Evolutionary conservation across 1,284 basidiomycete genomes (phyloP), one percentile per base, ranked within the genome.

Genomic region (Leccinum fallax): DNA sequence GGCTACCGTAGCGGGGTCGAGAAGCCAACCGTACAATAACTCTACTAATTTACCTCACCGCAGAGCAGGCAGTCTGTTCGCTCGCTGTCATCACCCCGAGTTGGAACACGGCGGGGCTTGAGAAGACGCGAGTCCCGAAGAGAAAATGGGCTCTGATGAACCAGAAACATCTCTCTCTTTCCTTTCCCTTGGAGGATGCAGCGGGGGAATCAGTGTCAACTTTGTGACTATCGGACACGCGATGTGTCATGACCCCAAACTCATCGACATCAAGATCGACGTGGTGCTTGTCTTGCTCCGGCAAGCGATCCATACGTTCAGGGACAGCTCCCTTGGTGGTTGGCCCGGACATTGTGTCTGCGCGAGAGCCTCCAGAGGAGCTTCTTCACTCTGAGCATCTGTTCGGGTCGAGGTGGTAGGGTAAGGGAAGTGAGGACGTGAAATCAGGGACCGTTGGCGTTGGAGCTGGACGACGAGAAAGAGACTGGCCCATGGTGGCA

Each of bases 61-160:
- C 24, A 26, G 24, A 26, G 24, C 24, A 26, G 24, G 24, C 24
- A 26, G 24, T 26, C 24, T 26, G 24, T 26, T 26, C 24, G 24
- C 24, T 26, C 24, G 24, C 24, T 26, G 24, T 26, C 24, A 26
- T 26, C 24, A 26, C 24, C 24, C 24, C 24, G 58, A 21, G 51
- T 52, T 66, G 3, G 64, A 64, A 32, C 53, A 63, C 21, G 67
- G 66, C 60, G 59, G 59, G 59, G 61, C 53, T 8, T 63, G 66
- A 46, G 74, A 62, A 21, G 74, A 71, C 11, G 72, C 71, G 38
- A 85, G 77, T 26, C 79, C 81, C 5, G 84, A 83, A 15, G 84
- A 81, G 62, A 88, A 81, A 52, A 88, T 80, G 21, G 83, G 82
- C 55, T 84, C 83, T 5, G 84, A 80, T 36, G 85, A 84, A 53